phyloP scores from a whole-genome alignment of 345 rosid genomes.

The Laguncularia racemosa region DNA sequence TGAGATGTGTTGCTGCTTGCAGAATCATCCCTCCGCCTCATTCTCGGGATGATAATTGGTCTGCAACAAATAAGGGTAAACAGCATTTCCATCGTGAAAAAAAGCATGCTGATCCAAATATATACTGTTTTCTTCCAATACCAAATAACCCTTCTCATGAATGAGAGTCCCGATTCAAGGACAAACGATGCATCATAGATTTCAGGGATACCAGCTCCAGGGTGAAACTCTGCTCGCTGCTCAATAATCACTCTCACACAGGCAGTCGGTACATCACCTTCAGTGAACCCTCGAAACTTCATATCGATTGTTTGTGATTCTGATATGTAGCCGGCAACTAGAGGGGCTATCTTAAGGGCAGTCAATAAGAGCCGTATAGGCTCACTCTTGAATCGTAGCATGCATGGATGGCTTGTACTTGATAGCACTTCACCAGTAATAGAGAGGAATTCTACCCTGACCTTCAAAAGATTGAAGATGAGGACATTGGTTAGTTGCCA shows the following conservation, averaged over 20 bases:
- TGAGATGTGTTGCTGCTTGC: conserved; percentile 13
- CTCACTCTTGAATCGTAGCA: conserved; percentile 71
- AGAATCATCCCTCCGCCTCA: conserved; percentile 23
- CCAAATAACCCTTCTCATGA: conserved; percentile 61
- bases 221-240: conserved; percentile 59
- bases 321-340: conserved; percentile 61
- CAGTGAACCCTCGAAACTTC: conserved; percentile 53
- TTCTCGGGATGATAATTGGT: conserved; percentile 47
- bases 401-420: conserved; percentile 61
- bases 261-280: conserved; percentile 57
- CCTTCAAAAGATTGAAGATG: conserved; percentile 33
- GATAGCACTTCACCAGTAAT: conserved; percentile 46
- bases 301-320: conserved; percentile 64
- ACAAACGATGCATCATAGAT: conserved; percentile 54
- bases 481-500: background rate
- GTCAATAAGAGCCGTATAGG: conserved; percentile 54
- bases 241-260: conserved; percentile 49
- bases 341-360: conserved; percentile 59
- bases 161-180: conserved; percentile 51
- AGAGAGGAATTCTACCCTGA: conserved; percentile 65
- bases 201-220: conserved; percentile 78
- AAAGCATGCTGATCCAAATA: conserved; percentile 43
- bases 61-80: conserved; percentile 44
- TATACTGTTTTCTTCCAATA: conserved; percentile 65
- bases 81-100: conserved; percentile 37